Base-by-base conservation (phyloP, 208 protist species). In the Wallacemonas collosoma region DNA sequence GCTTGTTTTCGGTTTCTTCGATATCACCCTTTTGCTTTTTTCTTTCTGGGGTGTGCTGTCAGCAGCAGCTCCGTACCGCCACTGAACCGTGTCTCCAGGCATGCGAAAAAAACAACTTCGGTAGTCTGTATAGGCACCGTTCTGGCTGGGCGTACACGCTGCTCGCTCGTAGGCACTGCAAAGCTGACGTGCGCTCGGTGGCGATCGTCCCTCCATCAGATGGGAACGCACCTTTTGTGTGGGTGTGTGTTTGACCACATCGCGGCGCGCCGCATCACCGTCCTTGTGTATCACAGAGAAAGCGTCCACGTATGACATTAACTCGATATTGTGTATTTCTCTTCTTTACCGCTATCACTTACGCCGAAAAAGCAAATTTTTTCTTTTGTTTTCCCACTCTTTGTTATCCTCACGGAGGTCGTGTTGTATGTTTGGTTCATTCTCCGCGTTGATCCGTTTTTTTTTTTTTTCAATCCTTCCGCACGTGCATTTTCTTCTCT, bases 81-180 rank as follows among this genome's bases (percentile, higher is more conserved):
- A 6, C 45, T 12, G 12, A 12, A 50, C 8, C 45, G 45, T 14
- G 45, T 50, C 45, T 12, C 45, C 45, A 58, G 26, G n/a, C n/a
- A 58, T 58, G 53, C 53, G 53, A 58, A 58, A 58, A 53, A 58
- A 8, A 58, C 53, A 58, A 58, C 53, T 65, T 43, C 1, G 55
- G 55, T 60, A 60, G 55, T n/a, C 12, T 26, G 55, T 60, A 26
- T 26, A 26, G 26, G 26, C 26, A 26, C 26, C 26, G 26, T 26
- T 26, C 26, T 26, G 26, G 26, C 26, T 26, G 26, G 26, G 26
- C 26, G 26, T 26, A 26, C 26, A n/a, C 7, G 55, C 17, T 6
- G 55, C 55, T 40, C 55, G 55, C 36, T 39, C 17, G 55, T n/a
- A 60, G 55, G 45, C 45, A 12, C 12, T 6, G 8, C 45, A 14